phyloP scores from a whole-genome alignment of 2,329 filamentous ascomycete genomes.

The Madurella mycetomatis region DNA sequence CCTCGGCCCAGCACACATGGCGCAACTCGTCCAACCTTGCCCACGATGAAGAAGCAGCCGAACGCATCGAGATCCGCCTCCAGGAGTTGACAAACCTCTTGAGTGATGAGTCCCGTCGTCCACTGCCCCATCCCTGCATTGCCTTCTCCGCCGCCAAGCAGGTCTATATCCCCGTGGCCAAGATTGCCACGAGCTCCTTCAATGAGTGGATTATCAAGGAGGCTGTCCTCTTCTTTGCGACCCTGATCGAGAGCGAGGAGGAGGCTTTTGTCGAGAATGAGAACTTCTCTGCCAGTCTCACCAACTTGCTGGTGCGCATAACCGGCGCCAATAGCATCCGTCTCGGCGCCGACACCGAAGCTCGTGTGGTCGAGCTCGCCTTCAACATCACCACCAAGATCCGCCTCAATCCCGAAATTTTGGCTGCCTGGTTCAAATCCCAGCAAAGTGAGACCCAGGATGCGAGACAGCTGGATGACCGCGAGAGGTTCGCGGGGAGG shows the following conservation, averaged over 20 bases:
- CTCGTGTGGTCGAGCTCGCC: conserved; percentile 82
- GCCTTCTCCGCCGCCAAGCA: conserved; percentile 80
- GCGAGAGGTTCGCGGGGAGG: conserved; percentile 76
- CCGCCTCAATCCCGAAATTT: conserved; percentile 76
- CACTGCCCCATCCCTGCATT: conserved; percentile 87
- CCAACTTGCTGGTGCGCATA: conserved; percentile 77
- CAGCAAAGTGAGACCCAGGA: conserved; percentile 34
- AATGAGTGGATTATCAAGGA: conserved; percentile 83
- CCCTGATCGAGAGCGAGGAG: conserved; percentile 92
- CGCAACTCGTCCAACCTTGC: conserved; percentile 57
- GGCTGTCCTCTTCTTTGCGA: conserved; percentile 81
- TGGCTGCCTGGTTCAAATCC: conserved; percentile 87
- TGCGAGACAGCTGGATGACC: conserved; percentile 51
- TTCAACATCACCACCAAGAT: conserved; percentile 98
- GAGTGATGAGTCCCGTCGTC: conserved; percentile 81
- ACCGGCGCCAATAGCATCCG: conserved; percentile 68
- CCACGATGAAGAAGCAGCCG: conserved; percentile 57
- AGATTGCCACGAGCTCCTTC: conserved; percentile 80
- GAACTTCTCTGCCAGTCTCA: conserved; percentile 79
- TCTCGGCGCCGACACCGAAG: conserved; percentile 77
- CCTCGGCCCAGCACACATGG: conserved; percentile 49
- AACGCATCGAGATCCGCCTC: conserved; percentile 57
- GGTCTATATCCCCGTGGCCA: conserved; percentile 83
- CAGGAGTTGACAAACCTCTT: conserved; percentile 68
- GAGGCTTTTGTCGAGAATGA: conserved; percentile 88